Conservation (phyloP, 78 protist genomes). For the Diacronema lutheri region DNA sequence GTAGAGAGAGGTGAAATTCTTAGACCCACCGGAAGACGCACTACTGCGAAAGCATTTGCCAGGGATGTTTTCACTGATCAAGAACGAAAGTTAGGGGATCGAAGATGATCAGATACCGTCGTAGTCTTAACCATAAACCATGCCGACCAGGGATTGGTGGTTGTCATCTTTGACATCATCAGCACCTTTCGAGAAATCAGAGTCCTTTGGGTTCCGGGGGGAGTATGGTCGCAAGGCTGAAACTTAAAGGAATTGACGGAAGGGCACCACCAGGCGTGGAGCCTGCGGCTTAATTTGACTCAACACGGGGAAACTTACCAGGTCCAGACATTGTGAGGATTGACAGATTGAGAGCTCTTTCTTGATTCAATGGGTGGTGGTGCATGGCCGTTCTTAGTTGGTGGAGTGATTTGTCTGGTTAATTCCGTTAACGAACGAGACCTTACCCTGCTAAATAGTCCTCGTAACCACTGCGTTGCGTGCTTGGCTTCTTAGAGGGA, state of each 20-base stretch:
- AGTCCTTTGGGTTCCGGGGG: constrained; percentile 87
- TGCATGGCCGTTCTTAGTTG: constrained; percentile 93
- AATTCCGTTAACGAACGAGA: constrained; percentile 95
- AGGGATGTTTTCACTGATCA: constrained; percentile 85
- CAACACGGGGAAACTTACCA: constrained; percentile 91
- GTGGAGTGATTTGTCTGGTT: constrained; percentile 94
- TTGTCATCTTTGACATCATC: constrained; percentile 27
- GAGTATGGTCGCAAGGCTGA: constrained; percentile 91
- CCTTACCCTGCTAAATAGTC: constrained; percentile 81
- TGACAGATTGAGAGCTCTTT: constrained; percentile 86
- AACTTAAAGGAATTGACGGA: constrained; percentile 94
- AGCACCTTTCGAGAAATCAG: constrained; percentile 70
- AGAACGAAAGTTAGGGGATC: constrained; percentile 93
- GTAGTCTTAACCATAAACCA: constrained; percentile 92
- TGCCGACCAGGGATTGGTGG: constrained; percentile 84
- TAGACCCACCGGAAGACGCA: constrained; percentile 75
- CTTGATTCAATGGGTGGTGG: constrained; percentile 90
- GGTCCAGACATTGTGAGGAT: constrained; percentile 84
- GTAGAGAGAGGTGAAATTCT: constrained; percentile 92
- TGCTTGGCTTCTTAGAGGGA: constrained; percentile 74
- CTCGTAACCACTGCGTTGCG: too few species aligned
- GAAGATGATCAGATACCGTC: constrained; percentile 93
- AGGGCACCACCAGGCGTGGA: constrained; percentile 90
- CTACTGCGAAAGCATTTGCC: constrained; percentile 90
- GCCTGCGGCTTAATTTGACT: constrained; percentile 92